These are phyloP conservation scores for sunflower (Helianthus annuus) DNA, from an alignment of 129 eudicot genomes.

Conservation along the genomic window HanXRQr2.0-SUNRISE NC_035435.2:20115760-20116259, in stretches of 20 bases:
- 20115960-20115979: neutral
- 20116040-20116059: conserved; percentile 21
- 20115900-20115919: no score
- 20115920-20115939: neutral
- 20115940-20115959: neutral
- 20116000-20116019: conserved; percentile 6
- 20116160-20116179: neutral
- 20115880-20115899: no score
- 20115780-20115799: no score
- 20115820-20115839: no score
- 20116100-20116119: neutral
- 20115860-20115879: no score
- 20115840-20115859: no score
- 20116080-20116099: conserved; percentile 5
- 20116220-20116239: neutral
- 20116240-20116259: conserved; percentile 1
- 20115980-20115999: neutral
- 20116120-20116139: neutral
- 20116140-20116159: neutral
- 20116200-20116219: neutral
- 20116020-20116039: conserved; percentile 19
- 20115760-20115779: no score
- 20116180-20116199: neutral
- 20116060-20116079: conserved; percentile 19
- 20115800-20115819: no score